A percentile compares a stretch with the other conserved stretches of the same genome.
phyloP scores from a whole-genome alignment of 2,329 filamentous ascomycete genomes.

The Ascochyta koolunga region DNA sequence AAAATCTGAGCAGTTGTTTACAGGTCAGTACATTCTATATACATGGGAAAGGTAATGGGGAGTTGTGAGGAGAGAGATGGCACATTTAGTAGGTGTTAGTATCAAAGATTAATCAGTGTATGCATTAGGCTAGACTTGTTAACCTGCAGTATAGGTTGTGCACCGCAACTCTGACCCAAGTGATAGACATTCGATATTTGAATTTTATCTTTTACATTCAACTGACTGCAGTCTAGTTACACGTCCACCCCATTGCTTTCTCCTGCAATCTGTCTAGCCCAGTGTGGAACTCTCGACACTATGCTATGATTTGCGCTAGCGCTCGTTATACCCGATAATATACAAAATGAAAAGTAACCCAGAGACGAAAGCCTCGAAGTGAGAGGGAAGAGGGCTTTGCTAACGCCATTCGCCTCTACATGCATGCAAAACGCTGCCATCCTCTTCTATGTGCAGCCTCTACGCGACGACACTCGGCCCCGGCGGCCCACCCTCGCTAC shows the following conservation, averaged over 20 bases:
- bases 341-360: conserved; percentile 14
- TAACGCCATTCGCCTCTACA: conserved; percentile 22
- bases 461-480: conserved; percentile 11
- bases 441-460: background rate
- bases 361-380: conserved; percentile 9
- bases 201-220: conserved; percentile 11
- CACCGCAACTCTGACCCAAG: too few relatives aligned
- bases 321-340: conserved; percentile 10
- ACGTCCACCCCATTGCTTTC: background rate
- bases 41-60: too few relatives aligned
- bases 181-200: background rate
- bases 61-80: too few relatives aligned
- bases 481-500: conserved; percentile 11
- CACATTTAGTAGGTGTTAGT: too few relatives aligned
- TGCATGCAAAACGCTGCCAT: conserved; percentile 9
- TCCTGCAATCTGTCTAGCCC: background rate
- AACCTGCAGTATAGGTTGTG: too few relatives aligned
- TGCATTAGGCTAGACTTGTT: too few relatives aligned
- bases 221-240: conserved; percentile 10
- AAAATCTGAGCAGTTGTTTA: too few relatives aligned
- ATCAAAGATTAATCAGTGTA: too few relatives aligned
- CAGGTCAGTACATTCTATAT: too few relatives aligned
- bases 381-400: conserved; percentile 16
- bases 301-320: conserved; percentile 13
- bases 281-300: background rate